Evolutionary conservation across 352 stramenopile genomes (phyloP).

Genomic region (Phytophthora pini): DNA sequence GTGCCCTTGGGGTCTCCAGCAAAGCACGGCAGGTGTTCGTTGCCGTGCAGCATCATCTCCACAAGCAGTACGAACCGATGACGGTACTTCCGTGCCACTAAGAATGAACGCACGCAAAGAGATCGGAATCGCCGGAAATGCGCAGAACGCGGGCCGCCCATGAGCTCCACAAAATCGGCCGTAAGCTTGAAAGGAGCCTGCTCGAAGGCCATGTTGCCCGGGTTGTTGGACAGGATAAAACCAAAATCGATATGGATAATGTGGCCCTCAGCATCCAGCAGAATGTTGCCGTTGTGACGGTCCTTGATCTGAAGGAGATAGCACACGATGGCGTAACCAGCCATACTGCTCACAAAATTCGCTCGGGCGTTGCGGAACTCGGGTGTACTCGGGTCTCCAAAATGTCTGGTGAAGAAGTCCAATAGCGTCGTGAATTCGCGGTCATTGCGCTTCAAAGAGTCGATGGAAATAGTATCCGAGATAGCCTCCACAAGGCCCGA

Average conservation of each 20-base stretch:
- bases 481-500: constrained; percentile 97
- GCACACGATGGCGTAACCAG: constrained; percentile 94
- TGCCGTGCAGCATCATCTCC: constrained; percentile 97
- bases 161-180: constrained; percentile 95
- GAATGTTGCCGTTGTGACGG: constrained; percentile 98
- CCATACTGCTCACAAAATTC: constrained; percentile 90
- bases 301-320: constrained; percentile 99
- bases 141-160: constrained; percentile 93
- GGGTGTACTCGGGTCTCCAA: constrained; percentile 76
- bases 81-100: constrained; percentile 95
- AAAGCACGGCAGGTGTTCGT: constrained; percentile 97
- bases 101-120: constrained; percentile 96
- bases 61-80: constrained; percentile 96
- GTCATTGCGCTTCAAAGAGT: constrained; percentile 98
- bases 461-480: constrained; percentile 97
- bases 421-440: constrained; percentile 90
- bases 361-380: constrained; percentile 82
- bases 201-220: constrained; percentile 96
- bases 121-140: constrained; percentile 95
- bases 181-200: constrained; percentile 98
- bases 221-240: constrained; percentile 95
- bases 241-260: constrained; percentile 98
- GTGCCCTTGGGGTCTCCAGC: constrained; percentile 91
- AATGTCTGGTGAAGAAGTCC: constrained; percentile 96
- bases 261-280: constrained; percentile 96